Percentiles rank a stretch among this genome's conserved stretches.
Evolutionary conservation across 2,329 filamentous ascomycete genomes (phyloP).

Genomic region (Fonsecaea erecta): DNA sequence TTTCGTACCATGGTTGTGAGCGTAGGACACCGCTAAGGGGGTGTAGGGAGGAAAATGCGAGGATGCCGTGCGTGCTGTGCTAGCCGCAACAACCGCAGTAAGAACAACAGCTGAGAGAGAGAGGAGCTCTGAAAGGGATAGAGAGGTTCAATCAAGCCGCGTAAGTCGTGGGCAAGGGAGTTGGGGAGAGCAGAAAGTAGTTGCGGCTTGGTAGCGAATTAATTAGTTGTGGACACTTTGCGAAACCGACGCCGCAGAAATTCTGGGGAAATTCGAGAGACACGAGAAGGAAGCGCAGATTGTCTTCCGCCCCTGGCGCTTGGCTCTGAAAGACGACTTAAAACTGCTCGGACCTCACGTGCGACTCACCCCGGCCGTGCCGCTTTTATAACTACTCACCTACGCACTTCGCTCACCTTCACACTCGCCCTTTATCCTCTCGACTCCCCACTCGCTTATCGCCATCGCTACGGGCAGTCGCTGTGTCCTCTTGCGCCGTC

Average conservation of each 20-base stretch:
- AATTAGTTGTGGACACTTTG: constrained; percentile 28
- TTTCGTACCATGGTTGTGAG: constrained; percentile 14
- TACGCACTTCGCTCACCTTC: too few relatives aligned
- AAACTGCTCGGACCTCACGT: too few relatives aligned
- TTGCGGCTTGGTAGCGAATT: background rate
- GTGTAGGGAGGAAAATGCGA: too few relatives aligned
- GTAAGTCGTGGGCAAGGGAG: background rate
- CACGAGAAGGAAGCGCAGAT: background rate
- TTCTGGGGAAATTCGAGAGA: constrained; percentile 26
- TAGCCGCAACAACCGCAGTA: background rate
- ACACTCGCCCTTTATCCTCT: too few relatives aligned
- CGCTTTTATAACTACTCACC: too few relatives aligned
- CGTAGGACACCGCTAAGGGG: constrained; percentile 2
- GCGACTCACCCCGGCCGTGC: too few relatives aligned
- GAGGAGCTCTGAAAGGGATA: background rate
- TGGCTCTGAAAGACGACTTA: too few relatives aligned
- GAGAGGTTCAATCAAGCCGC: constrained; percentile 3
- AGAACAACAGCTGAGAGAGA: background rate
- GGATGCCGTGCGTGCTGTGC: background rate
- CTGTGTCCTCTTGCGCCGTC: too few relatives aligned
- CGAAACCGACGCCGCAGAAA: constrained; percentile 11
- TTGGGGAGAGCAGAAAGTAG: background rate
- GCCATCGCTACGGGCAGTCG: too few relatives aligned
- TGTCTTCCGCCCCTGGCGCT: background rate
- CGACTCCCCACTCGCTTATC: too few relatives aligned